A percentile compares a stretch with the other conserved stretches of the same genome.
Conservation (phyloP, 2,329 filamentous ascomycete species). For the Zymoseptoria tritici region DNA sequence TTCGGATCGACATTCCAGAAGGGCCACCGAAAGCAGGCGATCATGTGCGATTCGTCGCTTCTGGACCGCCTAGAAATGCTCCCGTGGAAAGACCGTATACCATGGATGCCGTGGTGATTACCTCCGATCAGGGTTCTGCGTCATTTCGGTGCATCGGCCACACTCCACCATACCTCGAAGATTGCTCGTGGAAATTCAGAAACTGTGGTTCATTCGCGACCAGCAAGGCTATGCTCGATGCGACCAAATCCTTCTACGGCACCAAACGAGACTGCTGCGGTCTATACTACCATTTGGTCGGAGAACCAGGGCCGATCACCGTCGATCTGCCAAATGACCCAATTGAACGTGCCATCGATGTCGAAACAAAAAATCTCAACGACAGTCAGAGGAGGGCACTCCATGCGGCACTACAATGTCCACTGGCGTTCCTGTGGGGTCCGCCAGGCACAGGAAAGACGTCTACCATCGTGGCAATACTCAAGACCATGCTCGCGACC, state of each 20-base stretch:
- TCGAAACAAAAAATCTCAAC: conserved; percentile 37
- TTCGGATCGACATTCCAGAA: conserved; percentile 2
- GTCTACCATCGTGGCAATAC: conserved; percentile 59
- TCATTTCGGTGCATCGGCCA: not conserved
- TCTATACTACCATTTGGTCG: not conserved
- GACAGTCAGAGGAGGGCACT: conserved; percentile 52
- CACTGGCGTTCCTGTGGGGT: conserved; percentile 59
- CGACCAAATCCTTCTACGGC: not conserved
- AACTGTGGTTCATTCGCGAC: conserved; percentile 1
- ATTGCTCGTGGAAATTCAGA: conserved; percentile 1
- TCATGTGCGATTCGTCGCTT: not conserved
- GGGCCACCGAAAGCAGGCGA: not conserved
- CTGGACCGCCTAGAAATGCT: not conserved
- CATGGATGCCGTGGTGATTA: not conserved
- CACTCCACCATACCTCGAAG: not conserved
- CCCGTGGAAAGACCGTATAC: not conserved
- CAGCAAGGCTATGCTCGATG: conserved; percentile 3
- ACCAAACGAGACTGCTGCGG: not conserved
- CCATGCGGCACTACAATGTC: conserved; percentile 44
- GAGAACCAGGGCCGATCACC: not conserved
- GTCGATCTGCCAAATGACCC: not conserved
- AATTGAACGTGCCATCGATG: not conserved
- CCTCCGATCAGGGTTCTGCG: not conserved
- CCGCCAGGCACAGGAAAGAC: conserved; percentile 72
- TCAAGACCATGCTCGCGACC: conserved; percentile 46